Conservation (phyloP, 331 rosid species). For the Cucumis variabilis region DNA sequence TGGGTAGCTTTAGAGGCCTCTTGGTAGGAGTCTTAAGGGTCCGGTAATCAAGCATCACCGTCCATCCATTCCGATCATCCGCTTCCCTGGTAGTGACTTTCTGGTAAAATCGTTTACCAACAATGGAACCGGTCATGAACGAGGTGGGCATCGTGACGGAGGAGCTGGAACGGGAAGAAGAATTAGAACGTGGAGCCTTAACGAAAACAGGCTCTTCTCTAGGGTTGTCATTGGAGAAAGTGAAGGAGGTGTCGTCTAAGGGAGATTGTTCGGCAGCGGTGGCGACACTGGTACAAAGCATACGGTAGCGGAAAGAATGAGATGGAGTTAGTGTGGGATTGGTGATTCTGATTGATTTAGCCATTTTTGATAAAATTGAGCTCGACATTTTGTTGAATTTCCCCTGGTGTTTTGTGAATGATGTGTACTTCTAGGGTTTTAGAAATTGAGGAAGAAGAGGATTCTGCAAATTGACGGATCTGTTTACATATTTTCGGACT, state of each 20-base stretch:
- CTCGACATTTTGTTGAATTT: slow-evolving; percentile 51
- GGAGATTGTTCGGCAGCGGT: slow-evolving; percentile 43
- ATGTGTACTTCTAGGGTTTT: slow-evolving; percentile 27
- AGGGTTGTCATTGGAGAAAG: slow-evolving; percentile 56
- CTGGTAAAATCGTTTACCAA: slow-evolving; percentile 84
- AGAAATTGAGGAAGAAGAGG: not conserved
- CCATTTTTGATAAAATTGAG: slow-evolving; percentile 47
- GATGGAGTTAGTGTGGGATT: slow-evolving; percentile 32
- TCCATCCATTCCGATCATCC: slow-evolving; percentile 86
- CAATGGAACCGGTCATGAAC: slow-evolving; percentile 91
- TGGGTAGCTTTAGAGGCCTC: slow-evolving; percentile 87
- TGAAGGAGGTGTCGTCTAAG: slow-evolving; percentile 54
- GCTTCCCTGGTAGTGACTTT: slow-evolving; percentile 70
- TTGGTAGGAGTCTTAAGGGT: slow-evolving; percentile 86
- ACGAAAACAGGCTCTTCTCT: slow-evolving; percentile 46
- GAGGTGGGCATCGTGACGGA: slow-evolving; percentile 94
- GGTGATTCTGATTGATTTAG: slow-evolving; percentile 36
- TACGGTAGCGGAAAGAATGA: slow-evolving; percentile 42
- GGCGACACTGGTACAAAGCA: slow-evolving; percentile 41
- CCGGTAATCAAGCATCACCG: slow-evolving; percentile 91
- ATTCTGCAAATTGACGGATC: not conserved
- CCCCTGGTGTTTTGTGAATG: not conserved
- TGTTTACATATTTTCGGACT: not conserved
- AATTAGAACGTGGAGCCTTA: slow-evolving; percentile 51
- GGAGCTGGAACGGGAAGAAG: slow-evolving; percentile 48